Evolutionary conservation across 2,329 filamentous ascomycete species (phyloP), one percentile per base, ranked within the genome.

Genomic region (Camillea tinctor): DNA sequence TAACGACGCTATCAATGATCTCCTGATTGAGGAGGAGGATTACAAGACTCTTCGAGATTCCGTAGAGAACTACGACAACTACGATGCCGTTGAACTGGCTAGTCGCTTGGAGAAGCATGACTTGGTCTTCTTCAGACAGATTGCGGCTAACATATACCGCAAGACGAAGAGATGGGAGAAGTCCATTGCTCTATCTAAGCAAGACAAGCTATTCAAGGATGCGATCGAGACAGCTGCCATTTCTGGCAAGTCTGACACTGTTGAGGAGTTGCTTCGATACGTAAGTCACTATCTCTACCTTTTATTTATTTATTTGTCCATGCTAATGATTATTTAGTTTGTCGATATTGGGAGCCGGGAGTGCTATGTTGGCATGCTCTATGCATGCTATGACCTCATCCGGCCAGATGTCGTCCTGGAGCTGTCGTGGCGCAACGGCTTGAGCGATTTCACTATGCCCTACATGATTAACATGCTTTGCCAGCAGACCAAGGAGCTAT

Each of bases 131-230:
- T 99, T 99, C 90, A 90, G 95, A 73, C 95, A 99, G 78, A 97
- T 99, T 72, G 95, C 95, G 4, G 93, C 96, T 67, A 97, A 85
- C 79, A 99, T 99, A 77, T 99, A 98, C 82, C 93, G 96, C 76
- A 99, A 98, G 86, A 98, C 97, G 84, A 98, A 98, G 89, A 88
- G 95, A 65, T 99, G 96, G 96, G 94, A 98, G 81, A 98, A 98
- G 81, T 97, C 93, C 3, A 99, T 99, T 76, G 87, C 92, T 36
- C 82, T 99, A 52, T 98, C 94, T 17, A 99, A 99, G 84, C 94
- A 99, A 76, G 95, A 99, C 82, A 98, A 97, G 85, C 83, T 99
- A 17, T 99, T 95, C 89, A 98, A 97, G 84, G 95, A 99, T 79
- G 95, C 96, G 23, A 98, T 99, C 65, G 95, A 99, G 84, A 99